Evolutionary conservation across 1,284 basidiomycete genomes (phyloP).

Genomic region (Mixia osmundae): DNA sequence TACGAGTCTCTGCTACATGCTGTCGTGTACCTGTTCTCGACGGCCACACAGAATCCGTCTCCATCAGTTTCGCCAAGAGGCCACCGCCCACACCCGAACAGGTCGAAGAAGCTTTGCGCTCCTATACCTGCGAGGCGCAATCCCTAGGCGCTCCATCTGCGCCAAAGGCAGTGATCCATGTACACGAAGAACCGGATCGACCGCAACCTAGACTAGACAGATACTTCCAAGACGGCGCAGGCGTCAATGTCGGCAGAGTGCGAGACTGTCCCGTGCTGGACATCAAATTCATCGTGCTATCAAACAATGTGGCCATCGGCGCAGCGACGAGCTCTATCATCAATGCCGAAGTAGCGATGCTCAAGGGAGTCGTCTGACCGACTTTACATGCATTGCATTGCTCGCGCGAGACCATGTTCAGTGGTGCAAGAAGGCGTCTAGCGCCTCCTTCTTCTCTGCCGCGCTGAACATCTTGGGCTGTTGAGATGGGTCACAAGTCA

Average conservation of each 20-base stretch:
- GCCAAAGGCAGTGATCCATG: constrained; percentile 61
- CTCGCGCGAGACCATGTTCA: too few species aligned
- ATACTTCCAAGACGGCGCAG: constrained; percentile 74
- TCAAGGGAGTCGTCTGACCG: constrained; percentile 38
- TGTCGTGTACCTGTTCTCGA: constrained; percentile 84
- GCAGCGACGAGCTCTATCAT: constrained; percentile 94
- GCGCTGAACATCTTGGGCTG: too few species aligned
- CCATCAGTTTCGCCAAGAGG: constrained; percentile 52
- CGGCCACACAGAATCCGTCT: constrained; percentile 71
- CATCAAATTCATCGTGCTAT: constrained; percentile 82
- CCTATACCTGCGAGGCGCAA: constrained; percentile 56
- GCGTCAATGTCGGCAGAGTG: constrained; percentile 76
- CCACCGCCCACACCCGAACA: constrained; percentile 72
- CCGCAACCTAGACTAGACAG: constrained; percentile 86
- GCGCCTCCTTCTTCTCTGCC: too few species aligned
- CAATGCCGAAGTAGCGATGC: constrained; percentile 83
- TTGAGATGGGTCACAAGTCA: too few species aligned
- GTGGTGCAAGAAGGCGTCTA: too few species aligned
- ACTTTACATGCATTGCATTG: too few species aligned
- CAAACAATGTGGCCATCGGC: constrained; percentile 88
- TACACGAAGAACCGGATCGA: constrained; percentile 77
- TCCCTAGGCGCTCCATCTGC: constrained; percentile 63
- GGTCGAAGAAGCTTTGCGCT: constrained; percentile 52
- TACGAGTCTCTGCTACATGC: constrained; percentile 72
- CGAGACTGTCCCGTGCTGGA: constrained; percentile 77